Base-by-base conservation (phyloP, 169 alveolate genomes). In the Plasmodium gallinaceum region DNA sequence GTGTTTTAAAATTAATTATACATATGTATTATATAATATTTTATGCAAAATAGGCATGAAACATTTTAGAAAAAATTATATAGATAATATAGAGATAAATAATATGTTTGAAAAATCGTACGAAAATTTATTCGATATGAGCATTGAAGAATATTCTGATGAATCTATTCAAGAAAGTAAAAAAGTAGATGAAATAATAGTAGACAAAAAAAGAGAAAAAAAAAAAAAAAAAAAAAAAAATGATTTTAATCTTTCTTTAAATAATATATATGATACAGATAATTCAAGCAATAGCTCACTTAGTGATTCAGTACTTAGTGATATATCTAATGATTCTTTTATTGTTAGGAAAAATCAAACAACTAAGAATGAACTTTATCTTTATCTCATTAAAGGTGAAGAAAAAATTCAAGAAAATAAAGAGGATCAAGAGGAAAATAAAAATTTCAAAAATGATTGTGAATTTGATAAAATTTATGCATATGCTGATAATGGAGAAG, bases 241-340 rank as follows among this genome's bases (percentile, higher is more conserved):
- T 58, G 20, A 62, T 2, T 83, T 62, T 45, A 73, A 68, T 39
- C 60, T 83, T 26, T 66, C 91, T 39, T 68, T 83, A 32, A 39
- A 66, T 46, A 83, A 83, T 39, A 72, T 86, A 43, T 86, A 86
- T 48, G 92, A 86, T 57, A 86, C 92, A 18, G 92, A 86, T 52
- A 86, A 86, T 86, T 68, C 86, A 12, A 70, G 58, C 7, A 60
- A 69, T 20, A 39, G 32, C 32, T 42, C 60, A 16, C 32, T 52
- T 46, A 57, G 68, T 26, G 74, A 68, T 20, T 83, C 91, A 57
- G 86, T 68, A 52, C 39, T 32, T 37, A 83, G 91, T 39, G 91
- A 83, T 20, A 68, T 70, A 18, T 83, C 91, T 83, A 70, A 46
- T 16, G 91, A 83, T 51, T 83, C 91, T 0, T 68, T 69, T 83